These are phyloP conservation scores for Fusarium piperis DNA, from an alignment of 2,329 filamentous ascomycete species.

Conservation along the genomic window DNA sequence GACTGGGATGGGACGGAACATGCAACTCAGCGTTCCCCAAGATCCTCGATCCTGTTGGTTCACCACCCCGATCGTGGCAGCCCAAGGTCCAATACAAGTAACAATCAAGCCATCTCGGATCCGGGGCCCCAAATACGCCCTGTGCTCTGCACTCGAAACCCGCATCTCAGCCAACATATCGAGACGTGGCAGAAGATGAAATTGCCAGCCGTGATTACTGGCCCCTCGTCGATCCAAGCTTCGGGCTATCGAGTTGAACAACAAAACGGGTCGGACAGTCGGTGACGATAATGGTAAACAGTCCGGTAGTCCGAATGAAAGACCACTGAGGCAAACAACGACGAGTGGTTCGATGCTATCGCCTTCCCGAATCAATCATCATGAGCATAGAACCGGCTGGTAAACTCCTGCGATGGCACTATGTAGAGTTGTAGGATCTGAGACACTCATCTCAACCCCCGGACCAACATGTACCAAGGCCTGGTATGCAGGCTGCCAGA, in stretches of 20 bases:
- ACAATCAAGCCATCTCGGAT: not conserved
- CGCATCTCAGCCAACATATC: not conserved
- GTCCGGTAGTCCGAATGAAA: not conserved
- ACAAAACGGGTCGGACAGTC: not conserved
- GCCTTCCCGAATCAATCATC: not conserved
- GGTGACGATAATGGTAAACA: not conserved
- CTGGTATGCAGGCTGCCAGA: not conserved
- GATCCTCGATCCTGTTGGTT: not conserved
- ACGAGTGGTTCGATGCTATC: not conserved
- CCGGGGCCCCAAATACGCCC: not conserved
- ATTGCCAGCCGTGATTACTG: not conserved
- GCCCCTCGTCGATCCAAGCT: not conserved
- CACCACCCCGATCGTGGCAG: not conserved
- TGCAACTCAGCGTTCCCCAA: not conserved
- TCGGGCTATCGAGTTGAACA: not conserved
- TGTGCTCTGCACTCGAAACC: not conserved
- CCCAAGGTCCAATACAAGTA: not conserved
- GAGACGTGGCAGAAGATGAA: not conserved
- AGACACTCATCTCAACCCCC: slow-evolving; percentile 7
- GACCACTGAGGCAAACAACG: not conserved
- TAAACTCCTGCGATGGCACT: not conserved
- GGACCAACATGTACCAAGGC: not conserved
- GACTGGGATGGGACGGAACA: not conserved
- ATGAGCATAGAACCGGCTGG: not conserved
- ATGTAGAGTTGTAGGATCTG: not conserved